Conservation (phyloP, 768 basidiomycete species). For the Auricularia cornea region DNA sequence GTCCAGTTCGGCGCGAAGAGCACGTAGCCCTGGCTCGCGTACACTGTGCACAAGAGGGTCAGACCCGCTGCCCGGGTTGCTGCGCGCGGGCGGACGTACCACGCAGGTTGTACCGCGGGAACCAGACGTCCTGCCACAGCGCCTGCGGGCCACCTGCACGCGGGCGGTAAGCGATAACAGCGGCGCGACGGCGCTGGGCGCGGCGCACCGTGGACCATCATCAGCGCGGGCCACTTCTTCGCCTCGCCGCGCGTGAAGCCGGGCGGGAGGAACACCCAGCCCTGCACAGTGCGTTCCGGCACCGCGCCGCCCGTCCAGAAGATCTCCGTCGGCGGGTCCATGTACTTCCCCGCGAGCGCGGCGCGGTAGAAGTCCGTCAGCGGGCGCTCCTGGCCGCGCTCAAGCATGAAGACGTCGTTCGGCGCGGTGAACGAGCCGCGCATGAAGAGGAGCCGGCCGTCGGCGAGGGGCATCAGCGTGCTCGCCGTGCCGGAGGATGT, state of each 20-base stretch:
- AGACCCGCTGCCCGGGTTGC: too few relatives aligned
- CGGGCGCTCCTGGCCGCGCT: slow-evolving; percentile 28
- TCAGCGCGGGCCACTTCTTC: slow-evolving; percentile 69
- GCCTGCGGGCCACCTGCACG: slow-evolving; percentile 51
- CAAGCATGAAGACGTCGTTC: slow-evolving; percentile 65
- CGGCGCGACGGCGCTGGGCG: too few relatives aligned
- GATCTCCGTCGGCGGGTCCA: slow-evolving; percentile 55
- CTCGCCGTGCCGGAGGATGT: slow-evolving; percentile 51
- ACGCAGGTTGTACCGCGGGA: slow-evolving; percentile 87
- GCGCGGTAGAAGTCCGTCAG: slow-evolving; percentile 58
- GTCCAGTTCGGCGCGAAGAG: slow-evolving; percentile 86
- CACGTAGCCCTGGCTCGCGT: slow-evolving; percentile 84
- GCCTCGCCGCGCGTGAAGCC: slow-evolving; percentile 53
- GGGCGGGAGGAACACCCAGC: slow-evolving; percentile 74
- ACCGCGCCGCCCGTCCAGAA: slow-evolving; percentile 84
- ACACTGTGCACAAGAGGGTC: slow-evolving; percentile 40
- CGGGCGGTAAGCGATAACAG: too few relatives aligned
- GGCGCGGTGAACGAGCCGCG: slow-evolving; percentile 69
- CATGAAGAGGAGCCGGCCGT: slow-evolving; percentile 60
- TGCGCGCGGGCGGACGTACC: slow-evolving; percentile 27
- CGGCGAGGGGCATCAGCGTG: slow-evolving; percentile 51
- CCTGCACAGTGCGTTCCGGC: slow-evolving; percentile 64
- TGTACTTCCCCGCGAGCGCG: slow-evolving; percentile 46
- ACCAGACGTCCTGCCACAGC: slow-evolving; percentile 89
- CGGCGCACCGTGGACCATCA: slow-evolving; percentile 54